Conservation (phyloP, 2,329 filamentous ascomycete species). For the Penicillium digitatum region DNA sequence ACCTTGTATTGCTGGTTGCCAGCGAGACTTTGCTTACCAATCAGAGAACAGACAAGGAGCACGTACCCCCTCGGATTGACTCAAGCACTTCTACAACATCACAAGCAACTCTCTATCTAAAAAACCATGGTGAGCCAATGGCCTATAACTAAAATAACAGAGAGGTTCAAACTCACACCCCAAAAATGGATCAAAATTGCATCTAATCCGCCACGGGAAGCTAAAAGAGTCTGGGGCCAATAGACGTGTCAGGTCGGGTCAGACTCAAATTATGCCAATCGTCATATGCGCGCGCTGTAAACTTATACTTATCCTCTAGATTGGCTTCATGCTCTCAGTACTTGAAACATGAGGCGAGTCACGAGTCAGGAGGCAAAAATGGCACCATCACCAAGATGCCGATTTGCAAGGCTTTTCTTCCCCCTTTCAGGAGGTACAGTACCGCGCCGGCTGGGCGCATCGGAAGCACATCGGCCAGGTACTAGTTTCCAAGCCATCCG, state of each 20-base stretch:
- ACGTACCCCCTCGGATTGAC: neutral
- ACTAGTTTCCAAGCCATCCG: slow-evolving; percentile 20
- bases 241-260: neutral
- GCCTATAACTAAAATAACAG: neutral
- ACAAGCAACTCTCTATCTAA: neutral
- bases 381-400: neutral
- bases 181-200: slow-evolving; percentile 8
- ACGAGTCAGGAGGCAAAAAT: neutral
- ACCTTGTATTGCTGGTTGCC: slow-evolving; percentile 4
- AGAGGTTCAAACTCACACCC: neutral
- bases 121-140: neutral
- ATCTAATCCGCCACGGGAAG: neutral
- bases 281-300: slow-evolving; percentile 11
- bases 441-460: slow-evolving; percentile 12
- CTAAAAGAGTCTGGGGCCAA: slow-evolving; percentile 5
- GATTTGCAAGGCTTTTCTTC: neutral
- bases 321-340: neutral
- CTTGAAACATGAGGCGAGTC: slow-evolving; percentile 12
- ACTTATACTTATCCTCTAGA: neutral
- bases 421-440: neutral
- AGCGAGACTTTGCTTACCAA: neutral
- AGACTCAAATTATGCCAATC: slow-evolving; percentile 4
- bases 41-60: neutral
- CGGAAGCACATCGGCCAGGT: slow-evolving; percentile 8
- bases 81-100: neutral